Evolutionary conservation across 176 grass and related monocot genomes (phyloP), one percentile per base, ranked within the genome.

Genomic region (Oryza australiensis): DNA sequence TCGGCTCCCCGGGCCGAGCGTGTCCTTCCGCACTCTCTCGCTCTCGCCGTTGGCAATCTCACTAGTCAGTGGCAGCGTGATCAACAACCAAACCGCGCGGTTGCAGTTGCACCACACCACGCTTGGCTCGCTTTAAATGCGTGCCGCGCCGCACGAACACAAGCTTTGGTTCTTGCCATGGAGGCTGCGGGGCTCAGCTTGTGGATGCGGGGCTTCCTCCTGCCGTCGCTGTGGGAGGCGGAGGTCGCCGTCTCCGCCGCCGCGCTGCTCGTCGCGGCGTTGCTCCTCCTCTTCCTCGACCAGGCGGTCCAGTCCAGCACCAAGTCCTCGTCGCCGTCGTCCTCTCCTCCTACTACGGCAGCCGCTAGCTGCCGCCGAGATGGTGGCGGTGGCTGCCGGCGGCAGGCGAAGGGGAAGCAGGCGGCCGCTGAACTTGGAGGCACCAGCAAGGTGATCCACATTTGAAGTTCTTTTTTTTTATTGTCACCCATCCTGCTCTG

Each of bases 191-290:
- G 49, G 65, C 75, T 74, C 82, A 5, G 68, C 71, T 81, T 64
- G 26, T 85, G 87, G 81, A 35, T 87, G 28, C n/a, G 92, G 81
- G 64, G 81, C 18, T 80, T 92, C 35, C 84, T 94, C 63, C 73
- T 94, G 63, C 94, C 94, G 72, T 97, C 94, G 69, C 80, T 88
- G 83, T 89, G 92, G 90, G 94, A 97, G 88, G 85, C 87, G 63
- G 86, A 91, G 77, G 80, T 97, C 27, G 84, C 90, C 77, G 49
- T 94, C 75, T 80, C 88, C 62, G 86, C 90, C 15, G 78, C 88
- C 14, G 82, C 89, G 57, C 73, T 94, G 32, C 40, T 94, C 48
- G 59, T 89, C 34, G 71, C 87, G 18, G 84, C 88, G 12, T 83
- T 53, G 29, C 73, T 89, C 42, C 43, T 97, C 65, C 70, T 91